Percentiles rank a stretch among this genome's conserved stretches.
These are phyloP conservation scores for Astrocystis sublimbata DNA, from an alignment of 495 filamentous ascomycete genomes.

Conservation along the genomic window DNA sequence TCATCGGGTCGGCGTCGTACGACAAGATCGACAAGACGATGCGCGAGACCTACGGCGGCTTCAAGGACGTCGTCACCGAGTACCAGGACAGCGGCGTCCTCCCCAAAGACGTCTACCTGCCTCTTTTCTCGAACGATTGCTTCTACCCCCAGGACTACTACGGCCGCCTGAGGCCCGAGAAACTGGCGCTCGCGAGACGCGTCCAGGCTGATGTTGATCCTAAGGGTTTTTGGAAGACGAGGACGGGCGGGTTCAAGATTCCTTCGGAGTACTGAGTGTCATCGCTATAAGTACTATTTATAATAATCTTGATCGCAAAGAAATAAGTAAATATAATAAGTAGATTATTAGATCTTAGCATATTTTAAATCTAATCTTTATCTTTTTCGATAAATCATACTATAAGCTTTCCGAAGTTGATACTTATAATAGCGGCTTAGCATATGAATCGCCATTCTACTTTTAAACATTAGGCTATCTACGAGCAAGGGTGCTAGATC, in stretches of 20 bases:
- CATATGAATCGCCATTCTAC: too few species aligned
- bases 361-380: too few species aligned
- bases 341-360: too few species aligned
- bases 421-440: too few species aligned
- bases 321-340: too few species aligned
- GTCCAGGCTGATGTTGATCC: constrained; percentile 57
- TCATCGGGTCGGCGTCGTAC: constrained; percentile 47
- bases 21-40: constrained; percentile 51
- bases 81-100: constrained; percentile 34
- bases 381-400: too few species aligned
- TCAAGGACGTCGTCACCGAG: constrained; percentile 42
- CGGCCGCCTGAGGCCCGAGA: constrained; percentile 51
- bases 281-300: too few species aligned
- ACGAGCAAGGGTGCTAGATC: too few species aligned
- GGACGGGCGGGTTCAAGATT: constrained; percentile 57
- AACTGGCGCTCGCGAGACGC: constrained; percentile 39
- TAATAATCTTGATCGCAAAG: too few species aligned
- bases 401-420: too few species aligned
- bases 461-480: too few species aligned
- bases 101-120: constrained; percentile 54
- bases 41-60: constrained; percentile 42
- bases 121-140: constrained; percentile 62
- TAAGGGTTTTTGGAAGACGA: constrained; percentile 55
- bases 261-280: not conserved
- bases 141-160: constrained; percentile 62